Evolutionary conservation across 2,329 filamentous ascomycete genomes (phyloP).

Genomic region (Aspergillus clavatus): DNA sequence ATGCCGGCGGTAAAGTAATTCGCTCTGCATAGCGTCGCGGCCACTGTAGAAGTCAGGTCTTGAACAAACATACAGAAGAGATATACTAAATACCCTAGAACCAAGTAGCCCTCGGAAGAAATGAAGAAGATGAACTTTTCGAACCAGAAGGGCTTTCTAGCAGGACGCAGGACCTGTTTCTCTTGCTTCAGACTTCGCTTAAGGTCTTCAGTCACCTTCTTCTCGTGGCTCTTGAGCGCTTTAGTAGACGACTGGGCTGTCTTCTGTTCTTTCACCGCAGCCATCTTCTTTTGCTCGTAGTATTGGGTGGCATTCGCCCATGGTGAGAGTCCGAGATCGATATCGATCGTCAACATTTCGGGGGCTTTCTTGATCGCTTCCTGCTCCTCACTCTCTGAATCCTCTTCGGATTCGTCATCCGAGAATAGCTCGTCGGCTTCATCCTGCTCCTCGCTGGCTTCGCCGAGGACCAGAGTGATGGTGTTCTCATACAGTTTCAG

Average conservation of each 20-base stretch:
- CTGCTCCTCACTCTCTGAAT: conserved; percentile 26
- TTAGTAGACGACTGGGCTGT: conserved; percentile 75
- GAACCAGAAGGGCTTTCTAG: conserved; percentile 86
- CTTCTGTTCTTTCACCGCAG: conserved; percentile 81
- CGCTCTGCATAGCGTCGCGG: conserved; percentile 82
- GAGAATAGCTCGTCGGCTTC: conserved; percentile 62
- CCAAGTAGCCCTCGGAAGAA: conserved; percentile 89
- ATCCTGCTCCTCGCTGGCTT: conserved; percentile 61
- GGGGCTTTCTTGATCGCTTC: conserved; percentile 21
- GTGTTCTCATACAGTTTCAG: conserved; percentile 87
- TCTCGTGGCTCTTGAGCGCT: conserved; percentile 83
- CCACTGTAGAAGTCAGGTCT: conserved; percentile 44
- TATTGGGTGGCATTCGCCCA: conserved; percentile 91
- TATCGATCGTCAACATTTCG: conserved; percentile 65
- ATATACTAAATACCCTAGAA: conserved; percentile 57
- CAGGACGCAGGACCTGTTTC: conserved; percentile 76
- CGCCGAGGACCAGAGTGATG: conserved; percentile 72
- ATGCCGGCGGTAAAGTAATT: conserved; percentile 83
- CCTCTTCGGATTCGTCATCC: conserved; percentile 54
- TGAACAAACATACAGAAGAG: background rate
- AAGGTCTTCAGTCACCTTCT: conserved; percentile 79
- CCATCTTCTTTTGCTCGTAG: conserved; percentile 80
- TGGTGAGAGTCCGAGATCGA: conserved; percentile 74
- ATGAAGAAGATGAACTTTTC: conserved; percentile 97
- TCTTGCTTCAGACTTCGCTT: conserved; percentile 88